Evolutionary conservation across 768 basidiomycete species (phyloP).

Genomic region (Termitomyces bulborhizus): DNA sequence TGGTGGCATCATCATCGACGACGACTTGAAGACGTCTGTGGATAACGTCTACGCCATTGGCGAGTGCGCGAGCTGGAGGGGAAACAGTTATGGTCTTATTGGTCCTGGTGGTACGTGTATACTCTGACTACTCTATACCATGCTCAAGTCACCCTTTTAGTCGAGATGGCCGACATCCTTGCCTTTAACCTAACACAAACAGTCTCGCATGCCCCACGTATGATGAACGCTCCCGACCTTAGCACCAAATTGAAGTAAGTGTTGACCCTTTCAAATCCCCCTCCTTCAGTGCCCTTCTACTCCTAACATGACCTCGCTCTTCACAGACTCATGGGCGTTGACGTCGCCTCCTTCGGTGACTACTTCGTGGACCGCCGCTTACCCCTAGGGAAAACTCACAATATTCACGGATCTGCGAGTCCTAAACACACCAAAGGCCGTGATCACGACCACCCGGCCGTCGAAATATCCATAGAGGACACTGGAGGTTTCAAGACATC

Average conservation of each 20-base stretch:
- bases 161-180: slow-evolving; percentile 72
- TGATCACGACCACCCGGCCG: not conserved
- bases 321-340: slow-evolving; percentile 25
- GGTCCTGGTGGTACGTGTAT: slow-evolving; percentile 46
- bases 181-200: slow-evolving; percentile 63
- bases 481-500: not conserved
- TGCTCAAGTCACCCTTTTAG: slow-evolving; percentile 18
- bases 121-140: not conserved
- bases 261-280: not conserved
- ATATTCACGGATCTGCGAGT: not conserved
- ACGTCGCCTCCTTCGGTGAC: slow-evolving; percentile 68
- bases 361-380: slow-evolving; percentile 52
- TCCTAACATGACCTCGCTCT: not conserved
- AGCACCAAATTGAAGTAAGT: slow-evolving; percentile 58
- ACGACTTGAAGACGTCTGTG: slow-evolving; percentile 50
- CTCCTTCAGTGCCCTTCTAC: not conserved
- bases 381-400: not conserved
- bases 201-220: slow-evolving; percentile 27
- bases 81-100: slow-evolving; percentile 67
- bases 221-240: slow-evolving; percentile 56
- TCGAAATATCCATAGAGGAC: slow-evolving; percentile 4
- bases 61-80: slow-evolving; percentile 67
- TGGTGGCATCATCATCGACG: slow-evolving; percentile 56
- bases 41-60: slow-evolving; percentile 67
- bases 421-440: not conserved